Evolutionary conservation across 2,329 filamentous ascomycete species (phyloP).

Genomic region (Juglanconis sp.): DNA sequence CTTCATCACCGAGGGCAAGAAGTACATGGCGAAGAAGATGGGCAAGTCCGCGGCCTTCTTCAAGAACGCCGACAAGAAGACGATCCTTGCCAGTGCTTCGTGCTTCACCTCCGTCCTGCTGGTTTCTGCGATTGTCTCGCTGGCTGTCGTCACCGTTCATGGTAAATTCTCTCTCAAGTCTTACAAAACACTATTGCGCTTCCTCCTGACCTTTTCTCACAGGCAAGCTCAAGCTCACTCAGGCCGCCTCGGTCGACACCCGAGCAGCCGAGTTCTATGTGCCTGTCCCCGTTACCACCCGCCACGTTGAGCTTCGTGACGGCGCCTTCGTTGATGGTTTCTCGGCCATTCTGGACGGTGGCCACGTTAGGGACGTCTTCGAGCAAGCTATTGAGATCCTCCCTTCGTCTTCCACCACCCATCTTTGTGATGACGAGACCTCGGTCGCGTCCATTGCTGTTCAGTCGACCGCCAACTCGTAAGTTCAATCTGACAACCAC

Average conservation of each 20-base stretch:
- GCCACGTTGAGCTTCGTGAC: background rate
- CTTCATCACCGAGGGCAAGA: background rate
- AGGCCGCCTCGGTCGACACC: too few relatives aligned
- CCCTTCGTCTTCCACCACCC: background rate
- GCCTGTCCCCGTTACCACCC: background rate
- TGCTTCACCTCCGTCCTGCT: background rate
- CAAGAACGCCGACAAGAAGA: background rate
- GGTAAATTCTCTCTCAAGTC: background rate
- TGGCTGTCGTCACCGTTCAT: background rate
- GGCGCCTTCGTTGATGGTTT: background rate
- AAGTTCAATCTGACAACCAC: background rate
- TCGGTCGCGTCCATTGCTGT: background rate
- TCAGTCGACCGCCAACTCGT: background rate
- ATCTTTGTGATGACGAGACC: background rate
- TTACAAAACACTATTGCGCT: background rate
- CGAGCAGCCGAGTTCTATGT: background rate
- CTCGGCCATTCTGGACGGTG: background rate
- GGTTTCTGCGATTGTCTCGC: background rate
- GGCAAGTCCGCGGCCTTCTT: background rate
- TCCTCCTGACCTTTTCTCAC: background rate
- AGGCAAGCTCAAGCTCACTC: background rate
- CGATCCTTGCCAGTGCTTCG: background rate
- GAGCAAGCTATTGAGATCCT: background rate
- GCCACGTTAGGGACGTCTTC: background rate
- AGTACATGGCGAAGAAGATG: background rate